These are phyloP conservation scores for Hanseniaspora taiwanica DNA, from an alignment of 805 yeast genomes.

Conservation along the genomic window DNA sequence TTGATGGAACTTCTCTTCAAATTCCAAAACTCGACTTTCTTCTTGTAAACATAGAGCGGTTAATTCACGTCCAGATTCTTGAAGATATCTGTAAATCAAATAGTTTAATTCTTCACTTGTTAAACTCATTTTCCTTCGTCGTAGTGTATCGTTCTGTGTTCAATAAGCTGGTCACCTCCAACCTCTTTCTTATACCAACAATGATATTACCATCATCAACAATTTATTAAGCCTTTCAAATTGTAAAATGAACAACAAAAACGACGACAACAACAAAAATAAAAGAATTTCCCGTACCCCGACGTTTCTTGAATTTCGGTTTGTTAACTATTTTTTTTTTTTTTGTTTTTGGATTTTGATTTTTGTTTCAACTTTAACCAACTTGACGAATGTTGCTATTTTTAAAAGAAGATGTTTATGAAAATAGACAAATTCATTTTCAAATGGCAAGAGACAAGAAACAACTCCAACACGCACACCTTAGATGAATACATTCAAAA, in stretches of 20 bases:
- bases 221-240: too few species aligned
- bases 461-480: not conserved
- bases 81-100: slow-evolving; percentile 83
- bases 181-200: too few species aligned
- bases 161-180: too few species aligned
- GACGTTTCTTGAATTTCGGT: too few species aligned
- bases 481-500: not conserved
- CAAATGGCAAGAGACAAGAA: not conserved
- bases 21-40: slow-evolving; percentile 48
- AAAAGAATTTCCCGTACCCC: too few species aligned
- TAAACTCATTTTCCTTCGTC: slow-evolving; percentile 44
- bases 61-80: slow-evolving; percentile 66
- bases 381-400: too few species aligned
- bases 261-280: too few species aligned
- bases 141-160: not conserved
- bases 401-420: not conserved
- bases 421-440: too few species aligned
- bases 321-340: too few species aligned
- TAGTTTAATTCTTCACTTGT: slow-evolving; percentile 79
- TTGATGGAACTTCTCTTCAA: slow-evolving; percentile 37
- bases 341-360: not conserved
- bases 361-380: too few species aligned
- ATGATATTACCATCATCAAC: too few species aligned
- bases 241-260: too few species aligned
- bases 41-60: slow-evolving; percentile 72